Evolutionary conservation across 2,329 filamentous ascomycete species (phyloP).

Genomic region (Cryoendolithus antarcticus): DNA sequence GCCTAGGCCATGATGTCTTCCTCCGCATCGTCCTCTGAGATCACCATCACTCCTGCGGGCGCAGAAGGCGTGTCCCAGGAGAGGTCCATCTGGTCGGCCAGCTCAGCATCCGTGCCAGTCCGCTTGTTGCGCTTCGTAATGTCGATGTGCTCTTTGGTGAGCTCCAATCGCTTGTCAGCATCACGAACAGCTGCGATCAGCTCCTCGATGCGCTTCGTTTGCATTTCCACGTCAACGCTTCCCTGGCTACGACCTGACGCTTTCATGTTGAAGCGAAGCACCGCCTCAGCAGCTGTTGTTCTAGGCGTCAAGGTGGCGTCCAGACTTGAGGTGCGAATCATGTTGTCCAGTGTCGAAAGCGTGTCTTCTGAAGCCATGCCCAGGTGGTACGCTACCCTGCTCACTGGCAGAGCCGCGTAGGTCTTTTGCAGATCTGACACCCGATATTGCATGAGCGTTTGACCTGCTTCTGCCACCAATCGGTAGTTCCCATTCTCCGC

Average conservation of each 20-base stretch:
- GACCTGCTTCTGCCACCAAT: conserved; percentile 56
- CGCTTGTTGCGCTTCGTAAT: conserved; percentile 37
- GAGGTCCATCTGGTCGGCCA: conserved; percentile 26
- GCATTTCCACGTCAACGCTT: conserved; percentile 31
- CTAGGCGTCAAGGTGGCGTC: conserved; percentile 38
- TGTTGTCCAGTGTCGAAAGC: conserved; percentile 39
- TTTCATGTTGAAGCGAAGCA: conserved; percentile 40
- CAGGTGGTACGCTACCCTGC: conserved; percentile 40
- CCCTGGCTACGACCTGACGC: conserved; percentile 6
- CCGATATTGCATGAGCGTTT: conserved; percentile 62
- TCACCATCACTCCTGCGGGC: conserved; percentile 2
- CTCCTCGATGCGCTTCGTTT: conserved; percentile 37
- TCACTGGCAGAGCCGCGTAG: conserved; percentile 52
- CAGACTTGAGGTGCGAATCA: conserved; percentile 39
- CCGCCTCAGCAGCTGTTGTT: conserved; percentile 26
- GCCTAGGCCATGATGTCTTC: conserved; percentile 22
- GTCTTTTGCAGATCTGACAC: conserved; percentile 61
- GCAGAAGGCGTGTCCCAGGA: conserved; percentile 16
- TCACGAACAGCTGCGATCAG: conserved; percentile 41
- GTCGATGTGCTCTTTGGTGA: conserved; percentile 48
- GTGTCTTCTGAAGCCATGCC: conserved; percentile 38
- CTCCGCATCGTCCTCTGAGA: conserved; percentile 11
- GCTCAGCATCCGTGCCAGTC: conserved; percentile 18
- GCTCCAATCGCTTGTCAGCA: conserved; percentile 42
- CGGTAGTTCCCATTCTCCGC: conserved; percentile 57